Base-by-base conservation (phyloP, 225 moss, liverwort and hornwort genomes). In the Pleurozium schreberi region DNA sequence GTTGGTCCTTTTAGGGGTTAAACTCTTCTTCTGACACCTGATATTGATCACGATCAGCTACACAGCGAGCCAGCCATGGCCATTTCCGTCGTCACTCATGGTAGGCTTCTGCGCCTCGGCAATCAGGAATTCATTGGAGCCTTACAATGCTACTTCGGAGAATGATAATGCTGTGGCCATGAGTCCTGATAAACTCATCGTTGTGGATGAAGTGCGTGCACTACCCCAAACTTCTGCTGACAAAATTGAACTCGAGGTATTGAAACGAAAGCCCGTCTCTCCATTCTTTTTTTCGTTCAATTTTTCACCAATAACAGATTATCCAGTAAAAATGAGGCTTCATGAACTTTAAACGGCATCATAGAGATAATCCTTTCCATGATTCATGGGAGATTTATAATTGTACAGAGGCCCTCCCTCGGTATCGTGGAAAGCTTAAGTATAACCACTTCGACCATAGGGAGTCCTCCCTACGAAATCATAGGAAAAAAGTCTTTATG, bases 31-130 rank as follows among this genome's bases (percentile, higher is more conserved):
- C 52, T 89, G 21, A 86, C 79, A 15, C 88, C 38, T 87, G 85
- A 62, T 84, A 42, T 86, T 52, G 88, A 33, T 59, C 50, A 87
- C 90, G 82, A 90, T 65, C 93, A 98, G 98, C 88, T 98, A 98
- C 92, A 93, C 92, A 89, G 95, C 94, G 50, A 95, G 98, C 89
- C 98, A 98, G 81, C 98, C 97, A 74, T 98, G 97, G 98, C 98
- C 98, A n/a, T 97, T 97, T 92, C 97, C 98, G 5, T 95, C 98
- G 36, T 96, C 98, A 64, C 88, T 98, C 69, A 98, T 98, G 98
- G 92, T 97, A 52, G 98, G 97, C 86, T 98, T 98, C 93, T 92
- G 83, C 49, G 93, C 93, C 67, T 88, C 81, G 75, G 96, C 90
- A 76, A 69, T 88, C 53, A 92, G 88, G 89, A 96, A 92, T 69